Evolutionary conservation across 78 protist species (phyloP).

Genomic region (Dictyostelium purpureum): DNA sequence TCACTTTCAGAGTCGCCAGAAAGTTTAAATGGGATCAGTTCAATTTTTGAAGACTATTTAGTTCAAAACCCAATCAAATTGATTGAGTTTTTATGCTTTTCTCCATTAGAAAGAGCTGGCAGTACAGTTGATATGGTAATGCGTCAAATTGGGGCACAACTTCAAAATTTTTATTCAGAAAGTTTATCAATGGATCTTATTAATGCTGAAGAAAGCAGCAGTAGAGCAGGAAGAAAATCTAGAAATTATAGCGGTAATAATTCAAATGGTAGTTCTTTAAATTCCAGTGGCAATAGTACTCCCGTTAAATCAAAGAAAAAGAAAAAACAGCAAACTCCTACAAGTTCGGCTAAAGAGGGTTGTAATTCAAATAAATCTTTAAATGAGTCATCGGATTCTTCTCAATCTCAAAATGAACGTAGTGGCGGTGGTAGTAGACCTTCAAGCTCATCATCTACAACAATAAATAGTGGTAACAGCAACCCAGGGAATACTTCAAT

Average conservation of each 20-base stretch:
- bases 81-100: conserved; percentile 58
- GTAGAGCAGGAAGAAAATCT: conserved; percentile 24
- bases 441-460: neutral
- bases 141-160: conserved; percentile 33
- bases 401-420: neutral
- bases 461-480: neutral
- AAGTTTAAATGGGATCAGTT: conserved; percentile 6
- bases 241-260: neutral
- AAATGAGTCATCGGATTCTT: conserved; percentile 6
- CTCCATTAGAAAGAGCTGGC: conserved; percentile 75
- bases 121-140: conserved; percentile 7
- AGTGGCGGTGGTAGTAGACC: neutral
- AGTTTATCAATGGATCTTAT: conserved; percentile 51
- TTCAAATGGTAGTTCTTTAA: neutral
- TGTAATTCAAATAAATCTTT: neutral
- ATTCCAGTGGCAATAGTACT: conserved; percentile 1
- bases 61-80: conserved; percentile 38
- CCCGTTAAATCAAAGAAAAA: conserved; percentile 30
- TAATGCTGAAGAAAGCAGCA: neutral
- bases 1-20: conserved; percentile 34
- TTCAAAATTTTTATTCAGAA: conserved; percentile 31
- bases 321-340: neutral
- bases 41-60: conserved; percentile 15
- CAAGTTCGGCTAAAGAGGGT: neutral
- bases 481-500: neutral